phyloP scores from a whole-genome alignment of 1,139 yeast species.

The Protomyces gravidus region DNA sequence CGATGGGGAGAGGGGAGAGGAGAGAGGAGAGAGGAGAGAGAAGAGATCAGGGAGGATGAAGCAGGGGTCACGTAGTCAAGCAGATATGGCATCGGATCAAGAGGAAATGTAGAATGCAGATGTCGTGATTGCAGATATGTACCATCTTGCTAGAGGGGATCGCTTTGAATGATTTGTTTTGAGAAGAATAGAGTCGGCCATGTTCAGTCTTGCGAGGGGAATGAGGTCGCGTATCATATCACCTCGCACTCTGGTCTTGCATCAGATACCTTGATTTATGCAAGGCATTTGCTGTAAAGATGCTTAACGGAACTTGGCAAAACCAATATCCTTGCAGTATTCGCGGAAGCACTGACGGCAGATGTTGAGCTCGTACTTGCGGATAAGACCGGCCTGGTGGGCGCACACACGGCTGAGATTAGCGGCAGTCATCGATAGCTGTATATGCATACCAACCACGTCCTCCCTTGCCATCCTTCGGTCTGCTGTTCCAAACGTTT shows the following conservation, averaged over 20 bases:
- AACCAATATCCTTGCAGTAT: constrained; percentile 98
- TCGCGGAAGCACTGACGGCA: constrained; percentile 99
- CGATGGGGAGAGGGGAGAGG: too few species aligned
- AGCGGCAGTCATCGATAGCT: not conserved
- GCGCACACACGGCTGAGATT: constrained; percentile 75
- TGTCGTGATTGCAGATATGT: not conserved
- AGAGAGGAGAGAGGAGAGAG: too few species aligned
- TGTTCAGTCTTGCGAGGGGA: too few species aligned
- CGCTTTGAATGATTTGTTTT: too few species aligned
- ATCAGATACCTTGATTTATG: too few species aligned
- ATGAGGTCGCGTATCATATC: too few species aligned
- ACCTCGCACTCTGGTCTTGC: too few species aligned
- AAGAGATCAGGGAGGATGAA: too few species aligned
- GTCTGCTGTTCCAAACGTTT: constrained; percentile 99
- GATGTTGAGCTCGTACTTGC: constrained; percentile 99
- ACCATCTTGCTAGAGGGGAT: too few species aligned
- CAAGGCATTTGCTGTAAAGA: too few species aligned
- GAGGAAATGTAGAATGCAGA: not conserved
- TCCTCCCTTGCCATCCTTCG: constrained; percentile 99
- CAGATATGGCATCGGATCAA: too few species aligned
- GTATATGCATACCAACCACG: constrained; percentile 66
- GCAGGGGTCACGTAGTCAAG: too few species aligned
- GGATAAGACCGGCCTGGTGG: constrained; percentile 93
- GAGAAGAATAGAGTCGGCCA: not conserved
- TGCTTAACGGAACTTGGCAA: constrained; percentile 62